Conservation (phyloP, 805 yeast genomes). For the Metschnikowia baotianmanensis region DNA sequence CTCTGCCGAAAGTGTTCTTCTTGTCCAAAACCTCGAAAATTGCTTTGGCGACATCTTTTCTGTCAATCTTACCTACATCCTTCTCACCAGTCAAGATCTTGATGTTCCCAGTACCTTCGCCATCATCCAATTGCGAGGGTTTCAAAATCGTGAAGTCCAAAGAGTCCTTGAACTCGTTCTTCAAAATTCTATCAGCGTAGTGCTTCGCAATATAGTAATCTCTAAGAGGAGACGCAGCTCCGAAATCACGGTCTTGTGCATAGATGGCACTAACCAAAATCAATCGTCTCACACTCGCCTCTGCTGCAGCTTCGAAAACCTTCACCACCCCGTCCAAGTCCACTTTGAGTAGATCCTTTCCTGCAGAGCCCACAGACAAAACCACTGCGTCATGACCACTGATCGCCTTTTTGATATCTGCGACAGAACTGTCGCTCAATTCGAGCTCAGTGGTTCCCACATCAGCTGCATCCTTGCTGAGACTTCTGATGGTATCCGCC, state of each 20-base stretch:
- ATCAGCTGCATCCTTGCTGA: slow-evolving; percentile 31
- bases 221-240: slow-evolving; percentile 30
- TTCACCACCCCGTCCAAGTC: slow-evolving; percentile 63
- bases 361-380: slow-evolving; percentile 63
- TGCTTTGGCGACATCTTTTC: slow-evolving; percentile 57
- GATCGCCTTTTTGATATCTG: slow-evolving; percentile 35
- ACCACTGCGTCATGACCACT: slow-evolving; percentile 55
- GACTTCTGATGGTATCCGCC: slow-evolving; percentile 32
- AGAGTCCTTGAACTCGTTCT: slow-evolving; percentile 33
- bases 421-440: slow-evolving; percentile 34
- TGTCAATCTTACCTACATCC: slow-evolving; percentile 29
- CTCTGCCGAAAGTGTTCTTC: slow-evolving; percentile 38
- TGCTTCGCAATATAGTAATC: slow-evolving; percentile 60
- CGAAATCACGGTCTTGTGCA: slow-evolving; percentile 48
- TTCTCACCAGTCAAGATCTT: slow-evolving; percentile 25
- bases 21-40: slow-evolving; percentile 38
- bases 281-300: slow-evolving; percentile 43
- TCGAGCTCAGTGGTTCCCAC: slow-evolving; percentile 36
- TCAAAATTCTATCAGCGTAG: slow-evolving; percentile 51
- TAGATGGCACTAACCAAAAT: slow-evolving; percentile 55
- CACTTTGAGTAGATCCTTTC: slow-evolving; percentile 50
- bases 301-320: slow-evolving; percentile 51
- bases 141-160: slow-evolving; percentile 56
- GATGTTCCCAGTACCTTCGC: slow-evolving; percentile 44
- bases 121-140: slow-evolving; percentile 48